Base-by-base conservation (phyloP, 768 basidiomycete genomes). In the Jaapia argillacea region DNA sequence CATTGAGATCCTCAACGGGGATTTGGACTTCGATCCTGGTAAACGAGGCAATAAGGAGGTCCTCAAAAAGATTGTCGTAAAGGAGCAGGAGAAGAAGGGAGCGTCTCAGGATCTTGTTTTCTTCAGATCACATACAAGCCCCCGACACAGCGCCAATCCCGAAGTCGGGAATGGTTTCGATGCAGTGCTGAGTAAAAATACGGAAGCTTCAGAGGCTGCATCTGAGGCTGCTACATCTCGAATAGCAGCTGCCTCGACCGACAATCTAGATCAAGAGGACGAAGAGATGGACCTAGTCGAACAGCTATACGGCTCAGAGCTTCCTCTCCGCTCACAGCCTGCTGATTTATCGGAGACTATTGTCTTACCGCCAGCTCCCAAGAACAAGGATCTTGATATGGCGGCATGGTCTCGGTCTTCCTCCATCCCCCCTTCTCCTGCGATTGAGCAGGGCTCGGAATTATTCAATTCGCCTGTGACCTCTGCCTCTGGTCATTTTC, bases 261-360 rank as follows among this genome's bases (percentile, higher is more conserved):
- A 43, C 0, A 49, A 48, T 18, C 37, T 44, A 4, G 31, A 45
- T 13, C 52, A 58, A 39, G 77, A 79, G 10, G 79, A 85, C 22
- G 91, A 93, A 61, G 94, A 99, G 64, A 81, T 99, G 51, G 96
- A 99, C 60, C 71, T 99, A 4, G 90, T 98, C 3, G 96, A 99
- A 57, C 96, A 99, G 58, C 65, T 98, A 0, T 97, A 91, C 50
- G 94, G 94, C 12, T 63, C 75, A 26, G 77, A 83, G 40, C 72
- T 84, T 47, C 79, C 82, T 2, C 69, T 93, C 14, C 75, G 79
- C 25, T 80, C 79, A 41, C 69, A 71, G 38, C 62, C 78, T 33
- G 72, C 82, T n/a, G 83, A 94, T 58, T 64, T 97, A 13, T 79
- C 85, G 7, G 89, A 92, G 48, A 81, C 85, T 0, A 82, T 93